A percentile compares a stretch with the other conserved stretches of the same genome.
phyloP scores from a whole-genome alignment of 345 rosid genomes.

The Corchorus olitorius region DNA sequence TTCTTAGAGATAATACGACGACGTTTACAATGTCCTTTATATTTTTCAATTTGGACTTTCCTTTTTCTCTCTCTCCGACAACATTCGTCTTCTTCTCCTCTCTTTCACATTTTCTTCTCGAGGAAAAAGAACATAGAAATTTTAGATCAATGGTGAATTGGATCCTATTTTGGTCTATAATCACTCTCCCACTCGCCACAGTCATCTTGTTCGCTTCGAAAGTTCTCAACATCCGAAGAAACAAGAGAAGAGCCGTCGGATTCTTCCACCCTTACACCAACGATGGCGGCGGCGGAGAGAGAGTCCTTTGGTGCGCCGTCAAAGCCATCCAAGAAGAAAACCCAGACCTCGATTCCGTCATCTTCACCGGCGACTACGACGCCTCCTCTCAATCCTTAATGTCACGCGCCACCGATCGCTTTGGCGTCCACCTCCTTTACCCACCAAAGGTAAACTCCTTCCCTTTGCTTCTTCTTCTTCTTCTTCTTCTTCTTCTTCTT shows the following conservation, averaged over 20 bases:
- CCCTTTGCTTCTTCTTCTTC: neutral
- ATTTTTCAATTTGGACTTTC: no score
- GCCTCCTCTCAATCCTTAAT: constrained; percentile 59
- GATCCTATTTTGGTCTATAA: constrained; percentile 37
- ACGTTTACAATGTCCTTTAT: no score
- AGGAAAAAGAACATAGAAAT: constrained; percentile 18
- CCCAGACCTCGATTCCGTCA: constrained; percentile 62
- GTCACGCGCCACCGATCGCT: constrained; percentile 77
- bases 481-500: neutral
- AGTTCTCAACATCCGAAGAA: constrained; percentile 44
- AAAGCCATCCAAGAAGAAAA: constrained; percentile 82
- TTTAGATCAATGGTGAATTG: constrained; percentile 33
- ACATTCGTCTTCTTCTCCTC: neutral
- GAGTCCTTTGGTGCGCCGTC: constrained; percentile 97
- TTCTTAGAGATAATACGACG: no score
- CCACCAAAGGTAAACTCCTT: constrained; percentile 61
- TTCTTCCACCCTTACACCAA: constrained; percentile 96
- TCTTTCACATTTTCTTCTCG: neutral
- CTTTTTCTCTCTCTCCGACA: no score
- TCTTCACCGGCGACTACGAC: constrained; percentile 82
- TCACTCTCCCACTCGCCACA: constrained; percentile 40
- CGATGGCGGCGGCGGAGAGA: constrained; percentile 98
- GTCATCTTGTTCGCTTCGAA: constrained; percentile 37
- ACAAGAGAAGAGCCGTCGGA: constrained; percentile 56
- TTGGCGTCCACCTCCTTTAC: constrained; percentile 67